A percentile compares a stretch with the other conserved stretches of the same genome.
Evolutionary conservation across 2,329 filamentous ascomycete genomes (phyloP).

Genomic region (Ambrosiella beaveri): DNA sequence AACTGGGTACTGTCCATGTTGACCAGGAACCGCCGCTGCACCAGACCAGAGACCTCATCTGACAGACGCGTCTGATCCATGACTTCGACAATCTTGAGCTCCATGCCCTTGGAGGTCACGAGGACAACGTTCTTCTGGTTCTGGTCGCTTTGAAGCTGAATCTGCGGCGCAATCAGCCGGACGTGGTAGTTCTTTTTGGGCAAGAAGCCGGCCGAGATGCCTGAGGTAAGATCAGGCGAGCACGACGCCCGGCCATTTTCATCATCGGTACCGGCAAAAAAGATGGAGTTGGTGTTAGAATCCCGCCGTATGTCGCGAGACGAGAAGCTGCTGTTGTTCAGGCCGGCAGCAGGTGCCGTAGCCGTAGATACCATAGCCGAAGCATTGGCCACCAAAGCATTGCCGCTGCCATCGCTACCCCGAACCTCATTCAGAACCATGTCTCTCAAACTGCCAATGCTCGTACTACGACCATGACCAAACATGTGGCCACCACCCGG

Average conservation of each 20-base stretch:
- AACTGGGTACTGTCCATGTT: constrained; percentile 98
- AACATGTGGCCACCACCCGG: neutral
- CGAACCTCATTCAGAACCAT: neutral
- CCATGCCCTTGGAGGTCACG: constrained; percentile 95
- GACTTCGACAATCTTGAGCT: constrained; percentile 90
- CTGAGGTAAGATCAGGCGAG: constrained; percentile 40
- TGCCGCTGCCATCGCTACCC: neutral
- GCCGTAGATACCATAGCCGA: neutral
- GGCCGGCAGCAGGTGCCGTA: neutral
- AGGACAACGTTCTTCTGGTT: constrained; percentile 92
- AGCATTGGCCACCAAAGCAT: neutral
- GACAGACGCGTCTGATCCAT: constrained; percentile 91
- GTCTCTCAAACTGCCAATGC: constrained; percentile 10
- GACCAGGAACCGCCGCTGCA: constrained; percentile 83
- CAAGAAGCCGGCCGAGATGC: constrained; percentile 74
- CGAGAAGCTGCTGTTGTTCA: neutral
- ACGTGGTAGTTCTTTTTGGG: constrained; percentile 90
- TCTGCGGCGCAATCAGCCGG: constrained; percentile 87
- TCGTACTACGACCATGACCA: constrained; percentile 5
- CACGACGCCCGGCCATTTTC: constrained; percentile 23
- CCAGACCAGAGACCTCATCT: constrained; percentile 84
- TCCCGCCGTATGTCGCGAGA: neutral
- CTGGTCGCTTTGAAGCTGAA: constrained; percentile 96
- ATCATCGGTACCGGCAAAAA: constrained; percentile 2
- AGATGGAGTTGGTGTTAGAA: constrained; percentile 10